Conservation (phyloP, 2,329 filamentous ascomycete genomes). For the Ascochyta rabiei region DNA sequence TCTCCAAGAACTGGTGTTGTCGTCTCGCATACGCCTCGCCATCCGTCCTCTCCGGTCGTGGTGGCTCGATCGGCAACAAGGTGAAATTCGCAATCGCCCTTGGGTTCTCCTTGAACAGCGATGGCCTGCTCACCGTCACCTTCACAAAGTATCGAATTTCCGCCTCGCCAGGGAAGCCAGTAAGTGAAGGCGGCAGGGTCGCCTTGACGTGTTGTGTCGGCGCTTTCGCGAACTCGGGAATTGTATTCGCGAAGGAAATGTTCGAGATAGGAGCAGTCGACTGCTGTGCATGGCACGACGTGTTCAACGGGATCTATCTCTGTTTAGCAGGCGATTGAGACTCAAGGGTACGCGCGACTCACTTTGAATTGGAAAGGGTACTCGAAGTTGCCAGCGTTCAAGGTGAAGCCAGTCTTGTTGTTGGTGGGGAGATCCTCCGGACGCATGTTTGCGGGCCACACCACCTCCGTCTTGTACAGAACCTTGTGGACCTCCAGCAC, state of each 20-base stretch:
- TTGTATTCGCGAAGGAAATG: constrained; percentile 52
- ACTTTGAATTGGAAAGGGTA: constrained; percentile 82
- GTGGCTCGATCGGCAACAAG: constrained; percentile 91
- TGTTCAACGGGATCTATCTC: constrained; percentile 68
- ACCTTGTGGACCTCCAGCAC: constrained; percentile 65
- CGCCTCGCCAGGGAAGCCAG: constrained; percentile 83
- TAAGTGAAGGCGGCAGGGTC: constrained; percentile 86
- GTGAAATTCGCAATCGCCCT: constrained; percentile 68
- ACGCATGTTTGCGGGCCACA: constrained; percentile 67
- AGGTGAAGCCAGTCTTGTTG: constrained; percentile 58
- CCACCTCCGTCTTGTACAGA: constrained; percentile 73
- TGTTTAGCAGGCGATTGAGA: not conserved
- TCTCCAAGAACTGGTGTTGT: constrained; percentile 62
- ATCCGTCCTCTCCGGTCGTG: constrained; percentile 68
- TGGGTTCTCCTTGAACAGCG: constrained; percentile 89
- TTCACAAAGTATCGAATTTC: constrained; percentile 96
- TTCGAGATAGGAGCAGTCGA: constrained; percentile 48
- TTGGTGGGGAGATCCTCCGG: constrained; percentile 48
- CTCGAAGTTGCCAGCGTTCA: constrained; percentile 73
- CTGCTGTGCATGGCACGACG: constrained; percentile 60
- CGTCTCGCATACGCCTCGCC: constrained; percentile 87
- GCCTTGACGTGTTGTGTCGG: constrained; percentile 73
- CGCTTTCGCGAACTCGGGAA: constrained; percentile 53
- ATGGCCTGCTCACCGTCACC: constrained; percentile 88
- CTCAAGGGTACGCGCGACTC: constrained; percentile 40